These are phyloP conservation scores for Escallonia rubra DNA, from an alignment of 129 eudicot species.

Conservation along the genomic window DNA sequence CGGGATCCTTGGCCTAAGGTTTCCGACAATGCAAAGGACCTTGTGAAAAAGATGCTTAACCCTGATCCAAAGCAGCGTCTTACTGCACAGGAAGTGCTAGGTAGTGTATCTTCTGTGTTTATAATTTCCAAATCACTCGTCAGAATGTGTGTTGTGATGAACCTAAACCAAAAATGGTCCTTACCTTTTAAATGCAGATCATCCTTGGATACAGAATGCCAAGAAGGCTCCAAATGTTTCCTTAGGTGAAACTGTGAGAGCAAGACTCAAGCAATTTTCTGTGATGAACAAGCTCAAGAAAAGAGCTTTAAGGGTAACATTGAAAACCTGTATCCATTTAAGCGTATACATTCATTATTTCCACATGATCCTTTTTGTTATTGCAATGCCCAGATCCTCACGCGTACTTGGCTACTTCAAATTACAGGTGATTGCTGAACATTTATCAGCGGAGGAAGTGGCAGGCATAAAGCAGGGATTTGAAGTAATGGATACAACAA, in stretches of 20 bases:
- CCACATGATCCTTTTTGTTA: no score
- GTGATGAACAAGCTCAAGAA: slow-evolving; percentile 96
- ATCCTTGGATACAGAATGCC: slow-evolving; percentile 89
- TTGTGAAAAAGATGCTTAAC: slow-evolving; percentile 80
- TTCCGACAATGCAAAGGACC: slow-evolving; percentile 85
- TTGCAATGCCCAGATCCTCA: neutral
- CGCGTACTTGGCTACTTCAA: neutral
- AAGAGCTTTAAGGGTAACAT: slow-evolving; percentile 62
- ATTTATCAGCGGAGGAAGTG: slow-evolving; percentile 68
- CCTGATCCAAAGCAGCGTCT: slow-evolving; percentile 72
- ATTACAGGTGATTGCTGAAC: slow-evolving; percentile 72
- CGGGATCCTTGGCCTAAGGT: slow-evolving; percentile 92
- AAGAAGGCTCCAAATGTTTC: slow-evolving; percentile 92
- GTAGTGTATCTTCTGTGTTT: slow-evolving; percentile 21
- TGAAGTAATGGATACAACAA: slow-evolving; percentile 56
- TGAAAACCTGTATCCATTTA: neutral
- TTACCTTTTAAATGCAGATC: slow-evolving; percentile 44
- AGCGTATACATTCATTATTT: neutral
- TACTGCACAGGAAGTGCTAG: slow-evolving; percentile 81
- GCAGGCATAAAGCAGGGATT: slow-evolving; percentile 71
- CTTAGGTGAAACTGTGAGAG: slow-evolving; percentile 81
- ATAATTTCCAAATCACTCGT: neutral
- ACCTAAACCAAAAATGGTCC: neutral
- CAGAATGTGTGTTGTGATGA: neutral
- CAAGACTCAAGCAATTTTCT: slow-evolving; percentile 81